Conservation (phyloP, 2,329 filamentous ascomycete genomes). For the Cryphonectria carpinicola region DNA sequence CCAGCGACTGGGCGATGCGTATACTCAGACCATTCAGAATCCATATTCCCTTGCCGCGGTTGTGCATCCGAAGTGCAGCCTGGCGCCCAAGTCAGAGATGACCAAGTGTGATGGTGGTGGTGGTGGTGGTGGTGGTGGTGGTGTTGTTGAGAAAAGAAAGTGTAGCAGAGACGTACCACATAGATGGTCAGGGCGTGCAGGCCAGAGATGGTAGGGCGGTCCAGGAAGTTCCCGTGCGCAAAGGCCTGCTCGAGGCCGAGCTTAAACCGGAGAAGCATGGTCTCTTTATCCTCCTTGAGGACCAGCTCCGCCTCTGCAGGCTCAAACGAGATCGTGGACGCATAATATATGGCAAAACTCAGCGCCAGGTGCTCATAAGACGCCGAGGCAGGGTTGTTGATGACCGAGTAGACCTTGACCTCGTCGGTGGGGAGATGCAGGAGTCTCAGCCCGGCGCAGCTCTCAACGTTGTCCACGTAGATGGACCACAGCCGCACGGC, state of each 20-base stretch:
- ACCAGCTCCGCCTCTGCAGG: slow-evolving; percentile 41
- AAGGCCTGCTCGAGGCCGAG: slow-evolving; percentile 44
- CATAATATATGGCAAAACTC: slow-evolving; percentile 55
- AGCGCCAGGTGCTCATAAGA: slow-evolving; percentile 40
- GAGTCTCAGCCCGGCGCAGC: slow-evolving; percentile 35
- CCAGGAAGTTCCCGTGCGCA: slow-evolving; percentile 44
- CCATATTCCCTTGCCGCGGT: slow-evolving; percentile 43
- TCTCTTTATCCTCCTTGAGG: slow-evolving; percentile 33
- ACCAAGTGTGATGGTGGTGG: too few species aligned
- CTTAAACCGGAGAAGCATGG: slow-evolving; percentile 37
- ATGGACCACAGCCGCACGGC: slow-evolving; percentile 39
- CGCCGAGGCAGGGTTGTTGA: slow-evolving; percentile 36
- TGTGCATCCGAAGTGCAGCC: slow-evolving; percentile 39
- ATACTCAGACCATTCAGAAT: slow-evolving; percentile 49
- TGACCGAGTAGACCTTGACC: slow-evolving; percentile 38
- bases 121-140: too few species aligned
- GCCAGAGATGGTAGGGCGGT: slow-evolving; percentile 42
- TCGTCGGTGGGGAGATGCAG: slow-evolving; percentile 39
- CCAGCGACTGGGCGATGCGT: slow-evolving; percentile 50
- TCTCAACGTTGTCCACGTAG: slow-evolving; percentile 38
- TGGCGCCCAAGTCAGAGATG: slow-evolving; percentile 34
- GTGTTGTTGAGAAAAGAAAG: neutral
- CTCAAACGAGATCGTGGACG: slow-evolving; percentile 47
- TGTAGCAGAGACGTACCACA: slow-evolving; percentile 36
- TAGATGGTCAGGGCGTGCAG: slow-evolving; percentile 45